Evolutionary conservation across 805 yeast species (phyloP), one percentile per base, ranked within the genome.

Genomic region (Kodamaea leandrae): DNA sequence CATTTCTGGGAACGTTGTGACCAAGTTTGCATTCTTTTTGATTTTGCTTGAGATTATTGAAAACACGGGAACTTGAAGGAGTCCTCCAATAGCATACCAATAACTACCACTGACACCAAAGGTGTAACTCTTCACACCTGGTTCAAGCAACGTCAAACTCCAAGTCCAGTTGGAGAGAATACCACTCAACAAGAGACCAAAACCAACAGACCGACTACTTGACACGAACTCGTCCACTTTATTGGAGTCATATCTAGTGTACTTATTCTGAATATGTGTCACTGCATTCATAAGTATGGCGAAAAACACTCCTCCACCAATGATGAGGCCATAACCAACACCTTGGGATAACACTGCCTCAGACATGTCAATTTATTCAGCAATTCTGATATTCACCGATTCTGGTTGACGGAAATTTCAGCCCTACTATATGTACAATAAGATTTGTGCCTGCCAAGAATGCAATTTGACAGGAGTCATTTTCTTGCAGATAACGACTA

Each of bases 11-110:
- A 65, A 60, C 3, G 61, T 61, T 4, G 66, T 62, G 3, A 62
- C 66, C 39, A 61, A 41, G 36, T 61, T 61, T 3, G 68, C 69
- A 57, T 21, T 60, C 54, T 49, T 63, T 57, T 35, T 49, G 27
- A 43, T 39, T 29, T 64, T 61, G 4, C 64, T 52, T 4, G 69
- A 68, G 18, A 64, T 56, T 17, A 63, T 49, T 8, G 64, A 51
- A 38, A 65, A 64, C n/a, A 66, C 62, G 6, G 64, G 53, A 9
- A 65, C 63, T 35, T 60, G 36, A 50, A 53, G 38, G 30, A 52
- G 39, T 18, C 62, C 62, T 6, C 57, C 57, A 4, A 53, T 40
- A 2, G 55, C 61, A 46, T 55, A 59, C 49, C 52, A 50, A 35
- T 50, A 59, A 8, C 52, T 43, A 2, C 61, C 63, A 26, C 50